Evolutionary conservation across 1,284 basidiomycete species (phyloP), one percentile per base, ranked within the genome.

Genomic region (Rhizopogon hawkerae): DNA sequence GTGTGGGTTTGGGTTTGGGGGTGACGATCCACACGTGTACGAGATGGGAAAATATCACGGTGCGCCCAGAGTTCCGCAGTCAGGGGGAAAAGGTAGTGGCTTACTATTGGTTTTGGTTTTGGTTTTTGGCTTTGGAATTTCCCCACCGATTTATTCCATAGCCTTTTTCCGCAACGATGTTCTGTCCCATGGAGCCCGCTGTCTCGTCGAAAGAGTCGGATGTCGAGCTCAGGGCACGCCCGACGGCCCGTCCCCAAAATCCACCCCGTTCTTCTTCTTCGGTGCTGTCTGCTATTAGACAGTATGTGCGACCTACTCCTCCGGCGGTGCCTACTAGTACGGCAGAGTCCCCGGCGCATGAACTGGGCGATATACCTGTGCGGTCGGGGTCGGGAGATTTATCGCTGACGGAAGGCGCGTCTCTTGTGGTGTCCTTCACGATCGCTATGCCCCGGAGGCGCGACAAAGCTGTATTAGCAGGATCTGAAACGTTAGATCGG

Each of bases 381-480:
- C 48, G 57, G 16, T 31, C 21, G 23, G 3, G 13, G 13, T 39
- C 34, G 35, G 43, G 52, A 31, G 54, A 42, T 33, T 18, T 41
- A 2, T 50, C 38, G 13, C 52, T 50, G 55, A 42, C 18, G 1
- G 51, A 60, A 33, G 48, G 46, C 23, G 49, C 55, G 41, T 58
- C 54, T 11, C 39, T 74, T 16, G 69, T 68, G 41, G 63, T 76
- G 13, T 64, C 67, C 7, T 66, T 75, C 23, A 59, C 69, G 23
- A 65, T 77, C 34, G 57, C 65, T n/a, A 72, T 77, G 71, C 75
- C 75, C 3, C 59, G 50, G 24, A 46, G 10, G 18, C 47, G 54
- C 26, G 35, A 36, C 5, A 29, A 23, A 37, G 10, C 11, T 26
- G 21, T 29, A 24, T 4, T 23, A 23, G 21, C 21, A 23, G 33